phyloP scores from a whole-genome alignment of 148 eudicot species.

The Limonium bicolor region DNA sequence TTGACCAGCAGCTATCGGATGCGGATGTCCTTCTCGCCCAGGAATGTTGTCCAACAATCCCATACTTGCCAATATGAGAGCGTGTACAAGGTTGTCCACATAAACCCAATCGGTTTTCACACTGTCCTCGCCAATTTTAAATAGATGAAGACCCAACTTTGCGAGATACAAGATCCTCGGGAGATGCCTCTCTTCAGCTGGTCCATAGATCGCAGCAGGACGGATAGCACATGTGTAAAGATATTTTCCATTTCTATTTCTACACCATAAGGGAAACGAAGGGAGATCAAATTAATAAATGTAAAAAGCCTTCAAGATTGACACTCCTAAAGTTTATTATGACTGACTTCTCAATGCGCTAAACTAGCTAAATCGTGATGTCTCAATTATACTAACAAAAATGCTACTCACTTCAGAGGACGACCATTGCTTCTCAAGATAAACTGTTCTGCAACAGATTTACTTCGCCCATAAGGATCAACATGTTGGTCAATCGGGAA shows the following conservation, averaged over 20 bases:
- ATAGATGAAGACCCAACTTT: slow-evolving; percentile 55
- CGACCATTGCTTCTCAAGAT: slow-evolving; percentile 72
- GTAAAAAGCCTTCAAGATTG: too few relatives aligned
- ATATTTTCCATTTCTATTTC: slow-evolving; percentile 46
- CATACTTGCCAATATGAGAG: slow-evolving; percentile 86
- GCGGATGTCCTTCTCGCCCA: slow-evolving; percentile 41
- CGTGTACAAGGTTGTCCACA: slow-evolving; percentile 68
- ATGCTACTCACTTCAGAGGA: slow-evolving; percentile 71
- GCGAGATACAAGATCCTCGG: slow-evolving; percentile 57
- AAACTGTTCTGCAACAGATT: slow-evolving; percentile 85
- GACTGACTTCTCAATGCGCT: too few relatives aligned
- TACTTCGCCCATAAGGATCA: slow-evolving; percentile 88
- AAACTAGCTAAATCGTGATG: too few relatives aligned
- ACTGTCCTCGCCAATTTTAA: slow-evolving; percentile 48
- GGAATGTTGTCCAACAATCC: slow-evolving; percentile 92
- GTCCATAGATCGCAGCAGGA: slow-evolving; percentile 93
- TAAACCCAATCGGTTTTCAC: slow-evolving; percentile 82
- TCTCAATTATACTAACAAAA: too few relatives aligned
- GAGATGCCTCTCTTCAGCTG: slow-evolving; percentile 89
- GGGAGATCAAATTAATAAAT: too few relatives aligned
- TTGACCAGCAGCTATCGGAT: slow-evolving; percentile 83
- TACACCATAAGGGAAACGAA: slow-evolving; percentile 3
- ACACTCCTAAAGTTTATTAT: too few relatives aligned
- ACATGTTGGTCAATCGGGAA: slow-evolving; percentile 64
- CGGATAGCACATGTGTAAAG: slow-evolving; percentile 84